A percentile compares a stretch with the other conserved stretches of the same genome.
Conservation (phyloP, 768 basidiomycete species). For the Auricularia auricula-judae region DNA sequence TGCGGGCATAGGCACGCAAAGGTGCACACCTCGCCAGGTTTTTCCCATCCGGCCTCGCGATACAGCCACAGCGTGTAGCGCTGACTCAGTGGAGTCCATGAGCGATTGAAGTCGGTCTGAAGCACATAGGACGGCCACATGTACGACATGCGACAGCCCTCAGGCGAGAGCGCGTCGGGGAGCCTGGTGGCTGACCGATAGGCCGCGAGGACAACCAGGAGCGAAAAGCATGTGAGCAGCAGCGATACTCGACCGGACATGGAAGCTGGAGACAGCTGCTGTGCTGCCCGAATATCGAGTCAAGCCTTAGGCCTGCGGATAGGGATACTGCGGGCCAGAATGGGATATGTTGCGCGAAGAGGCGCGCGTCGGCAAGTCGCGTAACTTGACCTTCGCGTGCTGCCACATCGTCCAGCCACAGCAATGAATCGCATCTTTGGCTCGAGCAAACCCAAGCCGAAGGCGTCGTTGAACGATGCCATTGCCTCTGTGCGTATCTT, state of each 20-base stretch:
- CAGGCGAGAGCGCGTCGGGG: slow-evolving; percentile 53
- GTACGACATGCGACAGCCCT: slow-evolving; percentile 94
- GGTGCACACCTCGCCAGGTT: slow-evolving; percentile 36
- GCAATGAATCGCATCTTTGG: slow-evolving; percentile 83
- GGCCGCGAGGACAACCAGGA: neutral
- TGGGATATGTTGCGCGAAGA: neutral
- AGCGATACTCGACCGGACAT: neutral
- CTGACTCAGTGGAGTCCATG: slow-evolving; percentile 59
- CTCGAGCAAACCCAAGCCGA: slow-evolving; percentile 60
- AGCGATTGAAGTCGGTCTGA: slow-evolving; percentile 51
- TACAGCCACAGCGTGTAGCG: slow-evolving; percentile 88
- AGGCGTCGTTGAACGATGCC: slow-evolving; percentile 83
- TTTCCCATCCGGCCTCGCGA: slow-evolving; percentile 79
- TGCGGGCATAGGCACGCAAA: neutral
- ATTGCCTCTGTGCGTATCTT: slow-evolving; percentile 60
- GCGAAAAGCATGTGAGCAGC: neutral
- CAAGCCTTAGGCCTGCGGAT: no score
- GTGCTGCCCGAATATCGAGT: neutral
- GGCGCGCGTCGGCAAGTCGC: neutral
- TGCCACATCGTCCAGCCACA: neutral
- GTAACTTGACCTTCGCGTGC: neutral
- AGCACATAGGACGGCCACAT: slow-evolving; percentile 87
- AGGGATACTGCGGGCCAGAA: neutral
- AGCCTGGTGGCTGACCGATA: slow-evolving; percentile 35
- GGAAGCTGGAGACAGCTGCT: neutral